Conservation (phyloP, 768 basidiomycete genomes). For the Lactarius pseudohatsudake region DNA sequence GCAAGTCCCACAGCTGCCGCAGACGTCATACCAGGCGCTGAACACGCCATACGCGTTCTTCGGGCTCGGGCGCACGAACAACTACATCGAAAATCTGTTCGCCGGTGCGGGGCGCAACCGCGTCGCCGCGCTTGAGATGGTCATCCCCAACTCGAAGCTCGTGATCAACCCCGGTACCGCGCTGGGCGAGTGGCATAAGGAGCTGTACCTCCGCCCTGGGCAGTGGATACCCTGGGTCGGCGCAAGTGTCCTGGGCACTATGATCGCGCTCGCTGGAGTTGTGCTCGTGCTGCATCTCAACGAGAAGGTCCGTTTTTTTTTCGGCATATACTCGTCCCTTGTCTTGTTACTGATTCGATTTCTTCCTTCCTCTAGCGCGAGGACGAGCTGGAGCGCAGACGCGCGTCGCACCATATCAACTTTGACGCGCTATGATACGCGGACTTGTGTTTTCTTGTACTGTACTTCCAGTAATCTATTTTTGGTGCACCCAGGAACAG, state of each 20-base stretch:
- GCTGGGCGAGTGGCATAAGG: constrained; percentile 73
- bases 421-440: constrained; percentile 81
- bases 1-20: constrained; percentile 92
- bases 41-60: constrained; percentile 94
- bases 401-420: constrained; percentile 93
- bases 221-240: constrained; percentile 99
- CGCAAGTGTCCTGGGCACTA: constrained; percentile 76
- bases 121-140: constrained; percentile 91
- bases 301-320: constrained; percentile 70
- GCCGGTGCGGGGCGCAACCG: constrained; percentile 88
- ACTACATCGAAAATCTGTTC: constrained; percentile 98
- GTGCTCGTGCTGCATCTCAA: constrained; percentile 86
- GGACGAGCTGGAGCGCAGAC: constrained; percentile 87
- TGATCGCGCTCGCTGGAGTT: constrained; percentile 70
- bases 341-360: background rate
- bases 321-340: background rate
- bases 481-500: background rate
- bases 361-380: constrained; percentile 58
- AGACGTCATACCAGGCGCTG: constrained; percentile 88
- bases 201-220: constrained; percentile 90
- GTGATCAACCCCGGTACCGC: constrained; percentile 81
- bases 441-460: background rate
- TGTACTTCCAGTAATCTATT: background rate
- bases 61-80: constrained; percentile 96
- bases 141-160: constrained; percentile 96